These are phyloP conservation scores for Gossypium aridum DNA, from an alignment of 441 rosid species.

Conservation along the genomic window DNA sequence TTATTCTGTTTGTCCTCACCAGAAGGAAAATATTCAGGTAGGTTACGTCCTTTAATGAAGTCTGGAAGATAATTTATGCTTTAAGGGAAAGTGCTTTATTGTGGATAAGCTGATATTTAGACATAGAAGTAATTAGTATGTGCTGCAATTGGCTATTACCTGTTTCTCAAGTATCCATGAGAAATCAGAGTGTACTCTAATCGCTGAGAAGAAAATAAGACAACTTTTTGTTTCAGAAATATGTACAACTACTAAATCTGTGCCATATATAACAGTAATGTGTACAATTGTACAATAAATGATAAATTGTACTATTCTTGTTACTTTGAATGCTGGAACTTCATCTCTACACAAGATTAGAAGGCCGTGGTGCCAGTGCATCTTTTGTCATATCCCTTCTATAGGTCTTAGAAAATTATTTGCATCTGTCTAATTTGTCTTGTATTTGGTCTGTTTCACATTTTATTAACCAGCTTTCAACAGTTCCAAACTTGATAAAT, in stretches of 20 bases:
- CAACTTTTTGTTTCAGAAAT: neutral
- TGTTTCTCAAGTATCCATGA: neutral
- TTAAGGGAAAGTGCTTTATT: neutral
- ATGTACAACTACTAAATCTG: neutral
- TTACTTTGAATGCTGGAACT: neutral
- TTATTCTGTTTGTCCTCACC: conserved; percentile 38
- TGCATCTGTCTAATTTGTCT: neutral
- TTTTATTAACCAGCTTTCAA: neutral
- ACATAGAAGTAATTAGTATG: neutral
- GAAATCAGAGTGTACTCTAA: neutral
- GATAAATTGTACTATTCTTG: neutral
- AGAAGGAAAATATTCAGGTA: conserved; percentile 43
- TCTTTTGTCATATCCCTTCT: neutral
- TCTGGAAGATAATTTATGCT: neutral
- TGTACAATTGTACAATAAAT: neutral
- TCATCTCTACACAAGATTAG: neutral
- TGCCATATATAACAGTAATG: neutral
- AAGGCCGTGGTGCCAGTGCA: neutral
- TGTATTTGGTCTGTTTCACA: neutral
- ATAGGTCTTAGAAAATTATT: neutral
- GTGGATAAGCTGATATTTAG: conserved; percentile 2
- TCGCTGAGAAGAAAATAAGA: neutral
- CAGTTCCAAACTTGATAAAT: neutral
- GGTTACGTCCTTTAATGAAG: neutral
- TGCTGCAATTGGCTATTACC: neutral